Base-by-base conservation (phyloP, 164 flowering plant species). In the Buxus sempervirens region DNA sequence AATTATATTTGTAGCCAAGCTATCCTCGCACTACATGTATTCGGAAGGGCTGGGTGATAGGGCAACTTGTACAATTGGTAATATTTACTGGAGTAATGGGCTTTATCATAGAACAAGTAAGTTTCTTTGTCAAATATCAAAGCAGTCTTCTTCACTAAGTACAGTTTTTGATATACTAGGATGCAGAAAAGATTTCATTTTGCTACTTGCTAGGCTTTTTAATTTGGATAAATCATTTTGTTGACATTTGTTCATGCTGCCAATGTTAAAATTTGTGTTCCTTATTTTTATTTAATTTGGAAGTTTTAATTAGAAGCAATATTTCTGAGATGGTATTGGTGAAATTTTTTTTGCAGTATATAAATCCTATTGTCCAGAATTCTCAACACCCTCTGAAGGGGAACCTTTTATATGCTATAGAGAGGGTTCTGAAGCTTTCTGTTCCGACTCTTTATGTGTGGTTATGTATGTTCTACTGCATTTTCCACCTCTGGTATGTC, bases 381-480 rank as follows among this genome's bases (percentile, higher is more conserved):
- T 96, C 99, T 9, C 90, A 93, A 71, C 99, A 96, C 71, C 99
- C 99, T 61, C 73, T 96, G 82, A 93, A 93, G 72, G 99, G 93
- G 54, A 73, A 93, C 76, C 73, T 96, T 53, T 72, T 96, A 63
- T 79, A 96, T 86, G 97, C 88, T 25, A 59, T 90, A 23, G 99
- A 96, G 84, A 90, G 99, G 81, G 85, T 96, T 68, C 71, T 96
- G 87, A 96, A 96, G 89, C 90, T 96, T 28, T 92, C 99, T 18
- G 90, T 96, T 80, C 99, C 99, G 67, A 89, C 81, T 69, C 78
- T 92, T 67, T 96, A 96, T 71, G 98, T 96, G 70, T 96, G 99
- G 99, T 92, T 96, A 74, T 96, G 99, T 91, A 96, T 90, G 96
- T 96, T 96, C 87, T 96, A 93, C 79, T 86, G 94, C 82, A 81